Evolutionary conservation across 352 stramenopile genomes (phyloP).

Genomic region (Pythium oligandrum): DNA sequence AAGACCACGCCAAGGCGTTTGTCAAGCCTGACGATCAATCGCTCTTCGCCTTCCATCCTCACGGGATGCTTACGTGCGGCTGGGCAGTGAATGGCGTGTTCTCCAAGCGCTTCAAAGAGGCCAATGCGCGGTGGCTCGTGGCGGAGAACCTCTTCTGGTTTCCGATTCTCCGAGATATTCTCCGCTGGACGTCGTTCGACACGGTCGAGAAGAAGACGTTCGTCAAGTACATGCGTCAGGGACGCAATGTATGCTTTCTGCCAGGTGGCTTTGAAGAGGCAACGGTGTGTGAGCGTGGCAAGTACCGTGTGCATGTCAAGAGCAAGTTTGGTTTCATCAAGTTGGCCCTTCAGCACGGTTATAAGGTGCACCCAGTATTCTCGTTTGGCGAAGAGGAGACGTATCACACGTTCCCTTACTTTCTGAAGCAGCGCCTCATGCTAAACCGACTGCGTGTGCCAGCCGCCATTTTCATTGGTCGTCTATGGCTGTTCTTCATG

Average conservation of each 20-base stretch:
- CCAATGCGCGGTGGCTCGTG: constrained; percentile 56
- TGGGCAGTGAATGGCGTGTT: constrained; percentile 53
- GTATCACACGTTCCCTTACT: constrained; percentile 84
- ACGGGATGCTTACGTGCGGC: constrained; percentile 58
- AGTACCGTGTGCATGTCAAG: constrained; percentile 90
- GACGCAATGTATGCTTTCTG: constrained; percentile 72
- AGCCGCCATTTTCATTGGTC: constrained; percentile 72
- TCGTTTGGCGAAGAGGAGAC: constrained; percentile 90
- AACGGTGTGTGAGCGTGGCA: constrained; percentile 75
- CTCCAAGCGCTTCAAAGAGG: constrained; percentile 38
- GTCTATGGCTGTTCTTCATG: constrained; percentile 76
- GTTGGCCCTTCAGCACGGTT: constrained; percentile 88
- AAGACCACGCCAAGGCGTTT: constrained; percentile 23
- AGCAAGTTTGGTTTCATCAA: constrained; percentile 92
- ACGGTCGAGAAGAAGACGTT: constrained; percentile 49
- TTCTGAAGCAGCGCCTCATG: constrained; percentile 72
- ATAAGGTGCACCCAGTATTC: constrained; percentile 87
- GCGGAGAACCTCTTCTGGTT: constrained; percentile 68
- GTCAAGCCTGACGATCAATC: constrained; percentile 34
- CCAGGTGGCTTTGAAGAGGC: constrained; percentile 94
- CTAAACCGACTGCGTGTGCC: constrained; percentile 86
- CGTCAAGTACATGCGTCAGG: constrained; percentile 36
- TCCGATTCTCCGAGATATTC: constrained; percentile 56
- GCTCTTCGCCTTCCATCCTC: constrained; percentile 61
- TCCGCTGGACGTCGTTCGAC: constrained; percentile 66